Evolutionary conservation across 2,329 filamentous ascomycete species (phyloP).

Genomic region (Claviceps africana): DNA sequence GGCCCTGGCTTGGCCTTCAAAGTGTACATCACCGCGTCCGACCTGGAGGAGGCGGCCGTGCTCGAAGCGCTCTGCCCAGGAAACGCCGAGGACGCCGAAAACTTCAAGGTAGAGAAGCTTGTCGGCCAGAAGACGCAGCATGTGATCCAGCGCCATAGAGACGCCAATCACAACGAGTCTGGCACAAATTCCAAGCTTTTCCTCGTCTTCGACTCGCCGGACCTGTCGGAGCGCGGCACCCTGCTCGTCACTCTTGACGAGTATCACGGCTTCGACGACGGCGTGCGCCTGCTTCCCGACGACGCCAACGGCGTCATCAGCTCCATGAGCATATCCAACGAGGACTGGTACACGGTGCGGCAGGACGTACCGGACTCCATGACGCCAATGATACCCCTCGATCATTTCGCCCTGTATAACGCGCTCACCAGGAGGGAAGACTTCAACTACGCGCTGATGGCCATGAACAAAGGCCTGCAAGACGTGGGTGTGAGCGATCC

Average conservation of each 20-base stretch:
- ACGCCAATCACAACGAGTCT: not conserved
- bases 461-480: constrained; percentile 2
- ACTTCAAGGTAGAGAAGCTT: not conserved
- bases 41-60: not conserved
- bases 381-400: not conserved
- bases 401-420: constrained; percentile 3
- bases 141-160: not conserved
- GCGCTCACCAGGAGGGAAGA: not conserved
- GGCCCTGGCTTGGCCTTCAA: not conserved
- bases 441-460: not conserved
- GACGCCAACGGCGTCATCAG: not conserved
- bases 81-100: not conserved
- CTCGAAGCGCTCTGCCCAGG: not conserved
- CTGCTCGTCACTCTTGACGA: constrained; percentile 3
- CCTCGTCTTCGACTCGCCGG: constrained; percentile 2
- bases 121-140: not conserved
- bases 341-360: constrained; percentile 4
- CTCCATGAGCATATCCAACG: constrained; percentile 1
- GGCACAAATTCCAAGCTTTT: not conserved
- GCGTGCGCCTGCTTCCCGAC: not conserved
- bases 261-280: constrained; percentile 5
- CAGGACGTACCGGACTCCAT: not conserved
- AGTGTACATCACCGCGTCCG: not conserved
- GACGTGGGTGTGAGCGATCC: not conserved
- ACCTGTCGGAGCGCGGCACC: not conserved